Base-by-base conservation (phyloP, 768 basidiomycete species). In the Dioszegia hungarica region DNA sequence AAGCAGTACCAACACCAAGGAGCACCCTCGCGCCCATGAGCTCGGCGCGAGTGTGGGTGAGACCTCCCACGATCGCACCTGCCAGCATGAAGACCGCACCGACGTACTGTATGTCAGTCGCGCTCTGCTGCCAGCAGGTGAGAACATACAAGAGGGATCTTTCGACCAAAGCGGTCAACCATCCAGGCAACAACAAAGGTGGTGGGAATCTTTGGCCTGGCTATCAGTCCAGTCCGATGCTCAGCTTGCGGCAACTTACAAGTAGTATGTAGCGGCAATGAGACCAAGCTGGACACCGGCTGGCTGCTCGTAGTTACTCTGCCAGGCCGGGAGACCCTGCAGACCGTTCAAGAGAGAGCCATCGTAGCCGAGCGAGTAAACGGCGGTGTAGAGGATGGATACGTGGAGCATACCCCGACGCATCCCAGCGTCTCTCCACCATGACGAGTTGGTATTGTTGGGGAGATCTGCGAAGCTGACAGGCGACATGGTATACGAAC, bases 1-100 rank as follows among this genome's bases (percentile, higher is more conserved):
- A 84, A 66, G 84, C 86, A 20, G 83, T 84, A 2, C 65, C 65
- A 11, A 56, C 40, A 53, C 65, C 65, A 8, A 67, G 47, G 17
- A 67, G 40, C 6, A 63, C 47, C 25, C 65, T 59, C 25, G 61
- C 55, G 2, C 59, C 63, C 11, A 65, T 48, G 43, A 61, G 54
- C 41, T 61, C 50, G 1, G 46, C 54, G 17, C 29, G 11, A 29
- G 29, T 51, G 11, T 61, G 59, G 14, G 60, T 39, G 39, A 60
- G 46, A 25, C 62, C 62, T 40, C 54, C 57, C 22, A 57, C 14
- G 25, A 60, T 27, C 22, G 57, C 59, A 41, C 62, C 60, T 27
- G 49, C 61, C 8, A 58, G 39, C 63, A 61, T 61, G 48, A 64
- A 64, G 14, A 64, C 28, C 24, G 63, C 56, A 20, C 63, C 63